Conservation (phyloP, 305 asterid genomes). For the Fraxinus velutina region DNA sequence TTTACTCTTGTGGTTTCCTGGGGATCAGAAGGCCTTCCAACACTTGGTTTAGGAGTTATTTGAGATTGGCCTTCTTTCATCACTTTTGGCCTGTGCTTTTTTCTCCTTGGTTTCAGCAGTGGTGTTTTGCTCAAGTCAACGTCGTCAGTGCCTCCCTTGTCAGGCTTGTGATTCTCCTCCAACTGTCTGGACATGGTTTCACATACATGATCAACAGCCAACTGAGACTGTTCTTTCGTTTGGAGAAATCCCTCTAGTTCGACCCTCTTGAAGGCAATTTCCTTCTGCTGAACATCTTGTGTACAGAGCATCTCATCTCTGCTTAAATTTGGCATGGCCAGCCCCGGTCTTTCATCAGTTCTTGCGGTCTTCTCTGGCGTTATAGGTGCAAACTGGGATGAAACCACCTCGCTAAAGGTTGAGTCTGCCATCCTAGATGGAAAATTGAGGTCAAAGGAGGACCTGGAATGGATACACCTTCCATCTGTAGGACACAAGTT, state of each 20-base stretch:
- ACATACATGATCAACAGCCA: conserved; percentile 29
- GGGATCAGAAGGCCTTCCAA: conserved; percentile 37
- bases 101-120: conserved; percentile 66
- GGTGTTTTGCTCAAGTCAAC: conserved; percentile 57
- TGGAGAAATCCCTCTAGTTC: conserved; percentile 32
- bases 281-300: conserved; percentile 28
- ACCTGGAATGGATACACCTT: conserved; percentile 35
- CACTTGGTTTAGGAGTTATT: conserved; percentile 42
- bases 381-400: conserved; percentile 51
- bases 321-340: conserved; percentile 24
- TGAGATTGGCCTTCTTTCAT: conserved; percentile 59
- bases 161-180: conserved; percentile 74
- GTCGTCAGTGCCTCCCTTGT: conserved; percentile 53
- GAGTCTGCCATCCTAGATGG: conserved; percentile 42
- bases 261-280: conserved; percentile 14
- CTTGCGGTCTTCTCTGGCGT: conserved; percentile 56
- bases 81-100: conserved; percentile 91
- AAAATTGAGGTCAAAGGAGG: conserved; percentile 51
- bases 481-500: conserved; percentile 41
- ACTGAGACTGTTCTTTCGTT: conserved; percentile 31
- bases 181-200: conserved; percentile 34
- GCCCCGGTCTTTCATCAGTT: conserved; percentile 28
- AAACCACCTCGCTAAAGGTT: conserved; percentile 30
- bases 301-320: conserved; percentile 22
- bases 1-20: conserved; percentile 38